phyloP scores from a whole-genome alignment of 2,329 filamentous ascomycete genomes.

The Fusarium domesticum region DNA sequence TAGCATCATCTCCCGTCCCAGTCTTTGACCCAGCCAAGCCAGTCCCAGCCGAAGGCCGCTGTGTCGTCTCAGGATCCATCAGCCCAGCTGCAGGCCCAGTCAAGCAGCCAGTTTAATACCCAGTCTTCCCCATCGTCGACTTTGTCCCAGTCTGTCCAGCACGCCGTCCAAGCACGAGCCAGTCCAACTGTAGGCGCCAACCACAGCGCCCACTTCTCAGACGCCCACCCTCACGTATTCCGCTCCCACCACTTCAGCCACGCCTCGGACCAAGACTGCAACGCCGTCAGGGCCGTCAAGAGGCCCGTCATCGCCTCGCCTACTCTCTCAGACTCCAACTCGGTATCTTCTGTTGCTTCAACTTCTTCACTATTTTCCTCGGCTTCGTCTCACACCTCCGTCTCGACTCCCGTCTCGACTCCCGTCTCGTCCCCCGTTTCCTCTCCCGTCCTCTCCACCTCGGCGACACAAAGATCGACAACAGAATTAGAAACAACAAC shows the following conservation, averaged over 20 bases:
- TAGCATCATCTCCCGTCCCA: conserved; percentile 22
- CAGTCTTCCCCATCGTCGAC: conserved; percentile 11
- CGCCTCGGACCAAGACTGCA: conserved; percentile 19
- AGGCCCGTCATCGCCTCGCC: conserved; percentile 22
- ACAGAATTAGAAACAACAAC: conserved; percentile 16
- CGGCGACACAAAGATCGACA: conserved; percentile 21
- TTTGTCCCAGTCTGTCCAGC: conserved; percentile 7
- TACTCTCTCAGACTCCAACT: conserved; percentile 21
- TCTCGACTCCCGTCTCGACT: conserved; percentile 17
- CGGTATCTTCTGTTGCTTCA: conserved; percentile 17
- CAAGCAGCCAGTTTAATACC: no score
- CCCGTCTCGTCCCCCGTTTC: conserved; percentile 16
- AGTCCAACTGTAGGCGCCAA: neutral
- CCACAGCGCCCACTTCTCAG: neutral
- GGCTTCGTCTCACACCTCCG: conserved; percentile 16
- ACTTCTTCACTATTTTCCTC: conserved; percentile 18
- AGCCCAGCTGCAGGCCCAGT: conserved; percentile 2
- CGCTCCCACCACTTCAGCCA: conserved; percentile 18
- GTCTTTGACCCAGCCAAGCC: conserved; percentile 5
- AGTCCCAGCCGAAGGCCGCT: neutral
- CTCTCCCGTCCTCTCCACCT: conserved; percentile 19
- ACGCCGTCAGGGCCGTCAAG: conserved; percentile 21
- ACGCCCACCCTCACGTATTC: conserved; percentile 17
- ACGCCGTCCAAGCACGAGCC: neutral
- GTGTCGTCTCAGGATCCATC: neutral